Conservation (phyloP, 768 basidiomycete species). For the Tephrocybe sp. region DNA sequence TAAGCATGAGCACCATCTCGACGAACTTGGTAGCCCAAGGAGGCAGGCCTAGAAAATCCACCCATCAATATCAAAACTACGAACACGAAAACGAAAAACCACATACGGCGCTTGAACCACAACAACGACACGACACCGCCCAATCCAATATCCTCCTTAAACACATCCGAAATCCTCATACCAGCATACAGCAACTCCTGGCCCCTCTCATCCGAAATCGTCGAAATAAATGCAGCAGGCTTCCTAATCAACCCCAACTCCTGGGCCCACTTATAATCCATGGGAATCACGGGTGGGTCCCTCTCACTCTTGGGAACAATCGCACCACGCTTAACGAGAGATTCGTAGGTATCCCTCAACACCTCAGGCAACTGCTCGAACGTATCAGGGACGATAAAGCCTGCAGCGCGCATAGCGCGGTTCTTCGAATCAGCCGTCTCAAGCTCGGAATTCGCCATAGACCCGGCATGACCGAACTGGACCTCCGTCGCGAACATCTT, state of each 20-base stretch:
- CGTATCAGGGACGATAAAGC: constrained; percentile 95
- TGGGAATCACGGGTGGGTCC: constrained; percentile 95
- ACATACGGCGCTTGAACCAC: constrained; percentile 92
- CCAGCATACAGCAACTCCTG: constrained; percentile 98
- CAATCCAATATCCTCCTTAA: constrained; percentile 95
- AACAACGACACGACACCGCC: constrained; percentile 95
- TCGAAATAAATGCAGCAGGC: constrained; percentile 98
- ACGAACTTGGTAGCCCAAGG: constrained; percentile 97
- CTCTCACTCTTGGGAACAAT: constrained; percentile 74
- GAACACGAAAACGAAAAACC: constrained; percentile 10
- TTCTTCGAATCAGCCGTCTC: constrained; percentile 99
- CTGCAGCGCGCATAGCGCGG: constrained; percentile 88
- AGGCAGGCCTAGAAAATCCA: constrained; percentile 56
- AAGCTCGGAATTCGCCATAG: constrained; percentile 95
- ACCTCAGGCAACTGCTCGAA: constrained; percentile 93
- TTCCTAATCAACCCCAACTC: constrained; percentile 98
- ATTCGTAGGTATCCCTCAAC: constrained; percentile 81
- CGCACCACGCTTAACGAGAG: constrained; percentile 65
- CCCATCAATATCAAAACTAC: not conserved
- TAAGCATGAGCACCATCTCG: constrained; percentile 99
- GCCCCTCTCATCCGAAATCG: constrained; percentile 98
- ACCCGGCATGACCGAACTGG: constrained; percentile 98
- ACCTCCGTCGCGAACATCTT: constrained; percentile 99
- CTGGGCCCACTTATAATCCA: constrained; percentile 99
- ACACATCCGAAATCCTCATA: constrained; percentile 98